phyloP scores from a whole-genome alignment of 495 filamentous ascomycete genomes.

The Niebla homalea region DNA sequence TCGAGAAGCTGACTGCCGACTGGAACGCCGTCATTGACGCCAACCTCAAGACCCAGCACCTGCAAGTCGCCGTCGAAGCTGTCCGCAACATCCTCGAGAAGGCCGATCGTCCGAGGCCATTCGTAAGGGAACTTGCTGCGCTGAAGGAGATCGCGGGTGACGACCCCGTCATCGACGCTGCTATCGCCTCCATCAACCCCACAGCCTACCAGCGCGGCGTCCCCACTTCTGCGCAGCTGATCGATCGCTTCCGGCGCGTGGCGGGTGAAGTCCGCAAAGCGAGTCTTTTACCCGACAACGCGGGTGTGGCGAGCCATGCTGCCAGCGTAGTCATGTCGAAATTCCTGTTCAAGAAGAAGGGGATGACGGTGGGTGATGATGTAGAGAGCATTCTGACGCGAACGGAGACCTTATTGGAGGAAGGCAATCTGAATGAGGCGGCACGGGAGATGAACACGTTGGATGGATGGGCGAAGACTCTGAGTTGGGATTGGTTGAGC shows the following conservation, averaged over 20 bases:
- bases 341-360: constrained; percentile 85
- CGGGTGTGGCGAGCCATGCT: constrained; percentile 85
- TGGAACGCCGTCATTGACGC: constrained; percentile 80
- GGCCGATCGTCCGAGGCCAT: constrained; percentile 61
- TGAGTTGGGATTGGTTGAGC: constrained; percentile 82
- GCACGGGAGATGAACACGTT: constrained; percentile 90
- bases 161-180: constrained; percentile 73
- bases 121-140: constrained; percentile 80
- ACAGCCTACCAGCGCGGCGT: constrained; percentile 87
- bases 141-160: constrained; percentile 80
- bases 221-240: constrained; percentile 64
- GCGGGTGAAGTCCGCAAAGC: constrained; percentile 89
- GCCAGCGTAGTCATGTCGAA: constrained; percentile 79
- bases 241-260: constrained; percentile 94
- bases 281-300: constrained; percentile 76
- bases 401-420: constrained; percentile 77
- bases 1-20: constrained; percentile 70
- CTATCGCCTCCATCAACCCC: constrained; percentile 88
- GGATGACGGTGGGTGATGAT: constrained; percentile 74
- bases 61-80: constrained; percentile 88
- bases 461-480: constrained; percentile 82
- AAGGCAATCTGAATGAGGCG: constrained; percentile 81
- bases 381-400: constrained; percentile 86
- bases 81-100: constrained; percentile 71
- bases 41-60: constrained; percentile 86